Percentiles rank a stretch among this genome's conserved stretches.
phyloP scores from a whole-genome alignment of 2,329 filamentous ascomycete species.

The Exophiala sideris region DNA sequence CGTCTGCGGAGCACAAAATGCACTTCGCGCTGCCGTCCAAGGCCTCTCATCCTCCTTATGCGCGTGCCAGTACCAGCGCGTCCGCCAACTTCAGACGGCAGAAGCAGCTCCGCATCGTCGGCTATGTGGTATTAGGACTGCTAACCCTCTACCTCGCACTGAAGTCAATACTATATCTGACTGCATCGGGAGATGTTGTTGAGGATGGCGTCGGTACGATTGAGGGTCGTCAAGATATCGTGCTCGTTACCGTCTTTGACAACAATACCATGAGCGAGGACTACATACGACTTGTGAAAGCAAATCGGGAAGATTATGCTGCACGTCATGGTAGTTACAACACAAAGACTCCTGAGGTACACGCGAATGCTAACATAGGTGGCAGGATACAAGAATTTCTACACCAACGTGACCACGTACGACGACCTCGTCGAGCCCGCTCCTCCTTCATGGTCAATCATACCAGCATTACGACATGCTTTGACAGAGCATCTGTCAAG shows the following conservation, averaged over 20 bases:
- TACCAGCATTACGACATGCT: conserved; percentile 85
- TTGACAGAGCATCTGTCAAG: conserved; percentile 74
- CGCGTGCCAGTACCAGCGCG: conserved; percentile 39
- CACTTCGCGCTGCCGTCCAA: conserved; percentile 89
- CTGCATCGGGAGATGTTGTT: conserved; percentile 29
- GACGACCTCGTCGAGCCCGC: conserved; percentile 39
- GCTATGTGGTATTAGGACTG: conserved; percentile 53
- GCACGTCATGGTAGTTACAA: conserved; percentile 69
- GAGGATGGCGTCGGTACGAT: conserved; percentile 33
- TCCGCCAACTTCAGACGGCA: conserved; percentile 48
- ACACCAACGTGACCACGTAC: conserved; percentile 62
- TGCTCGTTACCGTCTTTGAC: conserved; percentile 84
- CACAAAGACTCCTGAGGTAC: not conserved
- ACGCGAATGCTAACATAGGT: not conserved
- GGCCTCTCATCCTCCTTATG: conserved; percentile 71
- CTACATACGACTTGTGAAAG: conserved; percentile 70
- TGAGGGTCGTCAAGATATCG: conserved; percentile 54
- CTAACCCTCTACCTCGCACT: conserved; percentile 62
- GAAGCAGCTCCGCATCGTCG: conserved; percentile 60
- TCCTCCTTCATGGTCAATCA: conserved; percentile 56
- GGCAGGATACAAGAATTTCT: conserved; percentile 80
- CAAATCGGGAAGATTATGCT: conserved; percentile 83
- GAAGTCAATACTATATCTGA: conserved; percentile 37
- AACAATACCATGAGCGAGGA: conserved; percentile 59
- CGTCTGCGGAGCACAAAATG: conserved; percentile 53